phyloP scores from a whole-genome alignment of 2,329 filamentous ascomycete species.

The Mycosphaerella sp. region DNA sequence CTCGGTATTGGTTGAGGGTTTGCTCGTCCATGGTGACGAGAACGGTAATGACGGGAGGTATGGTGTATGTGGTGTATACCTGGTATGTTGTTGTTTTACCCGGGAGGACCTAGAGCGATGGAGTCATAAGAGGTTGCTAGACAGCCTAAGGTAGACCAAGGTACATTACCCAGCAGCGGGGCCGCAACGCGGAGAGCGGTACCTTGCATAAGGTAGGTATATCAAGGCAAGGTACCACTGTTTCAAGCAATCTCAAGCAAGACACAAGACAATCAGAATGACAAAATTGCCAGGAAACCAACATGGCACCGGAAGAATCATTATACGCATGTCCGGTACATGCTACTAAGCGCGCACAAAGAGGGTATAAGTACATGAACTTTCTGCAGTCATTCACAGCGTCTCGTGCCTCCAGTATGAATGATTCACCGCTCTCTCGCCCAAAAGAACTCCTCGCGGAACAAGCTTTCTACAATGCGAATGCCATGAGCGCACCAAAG shows the following conservation, averaged over 20 bases:
- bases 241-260: too few relatives aligned
- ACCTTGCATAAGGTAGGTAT: too few relatives aligned
- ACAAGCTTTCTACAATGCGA: conserved; percentile 31
- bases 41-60: not conserved
- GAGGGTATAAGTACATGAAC: not conserved
- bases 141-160: too few relatives aligned
- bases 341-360: too few relatives aligned
- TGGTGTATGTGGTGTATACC: not conserved
- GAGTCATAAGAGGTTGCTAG: too few relatives aligned
- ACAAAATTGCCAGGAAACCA: too few relatives aligned
- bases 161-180: too few relatives aligned
- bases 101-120: not conserved
- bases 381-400: not conserved
- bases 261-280: too few relatives aligned
- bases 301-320: too few relatives aligned
- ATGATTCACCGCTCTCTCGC: not conserved
- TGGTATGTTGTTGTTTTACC: not conserved
- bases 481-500: conserved; percentile 35
- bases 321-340: too few relatives aligned
- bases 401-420: not conserved
- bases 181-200: too few relatives aligned
- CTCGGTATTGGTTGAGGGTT: conserved; percentile 64
- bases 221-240: too few relatives aligned
- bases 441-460: not conserved
- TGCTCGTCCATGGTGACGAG: conserved; percentile 37